Base-by-base conservation (phyloP, 1,284 basidiomycete species). In the Thecaphora thlaspeos region DNA sequence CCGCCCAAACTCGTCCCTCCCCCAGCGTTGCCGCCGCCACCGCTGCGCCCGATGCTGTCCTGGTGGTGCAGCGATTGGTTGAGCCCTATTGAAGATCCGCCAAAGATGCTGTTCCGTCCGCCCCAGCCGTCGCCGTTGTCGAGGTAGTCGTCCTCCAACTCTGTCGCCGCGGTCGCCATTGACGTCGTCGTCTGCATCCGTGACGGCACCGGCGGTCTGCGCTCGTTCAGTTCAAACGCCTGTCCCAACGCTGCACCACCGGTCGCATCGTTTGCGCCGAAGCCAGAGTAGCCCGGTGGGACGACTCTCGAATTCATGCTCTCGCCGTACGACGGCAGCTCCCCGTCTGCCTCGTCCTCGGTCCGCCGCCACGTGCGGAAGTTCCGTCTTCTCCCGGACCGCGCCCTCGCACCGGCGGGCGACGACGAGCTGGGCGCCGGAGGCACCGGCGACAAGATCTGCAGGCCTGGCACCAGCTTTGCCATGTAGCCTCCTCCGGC, bases 401-500 rank as follows among this genome's bases (percentile, higher is more conserved):
- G 26, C 26, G 26, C 11, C 26, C 26, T 5, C 26, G 26, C 5
- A 11, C 26, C 26, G 26, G 26, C 26, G 26, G 26, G 5, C 26
- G 26, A 28, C 5, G 26, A 11, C 2, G 41, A 26, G 24, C 55
- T 56, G 18, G 55, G 26, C 0, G 61, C 55, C 1, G 59, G 28
- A 1, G 61, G 61, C 40, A 37, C 34, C 2, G 61, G 52, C 5
- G 51, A 55, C 18, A 55, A 38, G 38, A 60, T 14, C 15, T 56
- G 51, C 28, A 64, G 30, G 7, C 61, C 61, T 19, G 61, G 61
- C 5, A 64, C 61, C 14, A 64, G 41, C 2, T 43, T 46, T 3
- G 53, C 44, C 61, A 64, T 64, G 41, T 64, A 64, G 18, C 43
- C 44, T 4, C 53, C 53, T 2, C 61, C 61, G 0, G 61, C 52